A percentile compares a stretch with the other conserved stretches of the same genome.
phyloP scores from a whole-genome alignment of 225 moss, liverwort and hornwort species.

The Marchantia polymorpha region DNA sequence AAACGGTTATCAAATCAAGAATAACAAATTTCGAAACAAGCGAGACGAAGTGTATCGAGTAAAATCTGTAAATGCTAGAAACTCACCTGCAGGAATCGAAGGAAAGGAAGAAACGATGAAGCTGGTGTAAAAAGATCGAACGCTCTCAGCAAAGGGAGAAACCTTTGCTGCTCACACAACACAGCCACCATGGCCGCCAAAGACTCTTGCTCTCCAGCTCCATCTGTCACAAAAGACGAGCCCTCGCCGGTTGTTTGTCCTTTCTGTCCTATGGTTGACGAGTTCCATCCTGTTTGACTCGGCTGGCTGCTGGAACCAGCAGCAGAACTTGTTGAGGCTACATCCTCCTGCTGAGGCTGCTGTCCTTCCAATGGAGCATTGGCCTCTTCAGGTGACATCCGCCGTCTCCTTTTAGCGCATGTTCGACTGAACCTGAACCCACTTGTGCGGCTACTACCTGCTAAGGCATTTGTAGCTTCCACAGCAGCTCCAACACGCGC shows the following conservation, averaged over 20 bases:
- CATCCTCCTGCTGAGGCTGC: slow-evolving; percentile 17
- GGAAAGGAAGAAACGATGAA: slow-evolving; percentile 83
- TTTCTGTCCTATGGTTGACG: slow-evolving; percentile 27
- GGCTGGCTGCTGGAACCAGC: slow-evolving; percentile 17
- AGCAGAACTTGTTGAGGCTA: neutral
- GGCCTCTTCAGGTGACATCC: slow-evolving; percentile 45
- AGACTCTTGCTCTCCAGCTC: slow-evolving; percentile 60
- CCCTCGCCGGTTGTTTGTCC: slow-evolving; percentile 35
- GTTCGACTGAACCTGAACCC: slow-evolving; percentile 45
- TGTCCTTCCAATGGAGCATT: slow-evolving; percentile 23
- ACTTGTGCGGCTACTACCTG: slow-evolving; percentile 4
- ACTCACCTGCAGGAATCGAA: slow-evolving; percentile 80
- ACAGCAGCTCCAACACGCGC: slow-evolving; percentile 75
- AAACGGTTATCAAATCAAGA: too few species aligned
- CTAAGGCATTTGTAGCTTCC: slow-evolving; percentile 63
- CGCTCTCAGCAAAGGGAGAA: slow-evolving; percentile 88
- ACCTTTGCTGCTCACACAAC: slow-evolving; percentile 86
- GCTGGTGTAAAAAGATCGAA: slow-evolving; percentile 92
- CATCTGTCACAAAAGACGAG: slow-evolving; percentile 42
- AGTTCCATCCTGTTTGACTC: slow-evolving; percentile 5
- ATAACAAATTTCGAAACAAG: too few species aligned
- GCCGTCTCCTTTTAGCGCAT: slow-evolving; percentile 55
- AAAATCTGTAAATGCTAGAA: neutral
- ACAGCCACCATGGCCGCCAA: slow-evolving; percentile 87
- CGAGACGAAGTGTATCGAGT: neutral